Conservation (phyloP, 768 basidiomycete species). For the Porphyrellus cyaneotinctus region DNA sequence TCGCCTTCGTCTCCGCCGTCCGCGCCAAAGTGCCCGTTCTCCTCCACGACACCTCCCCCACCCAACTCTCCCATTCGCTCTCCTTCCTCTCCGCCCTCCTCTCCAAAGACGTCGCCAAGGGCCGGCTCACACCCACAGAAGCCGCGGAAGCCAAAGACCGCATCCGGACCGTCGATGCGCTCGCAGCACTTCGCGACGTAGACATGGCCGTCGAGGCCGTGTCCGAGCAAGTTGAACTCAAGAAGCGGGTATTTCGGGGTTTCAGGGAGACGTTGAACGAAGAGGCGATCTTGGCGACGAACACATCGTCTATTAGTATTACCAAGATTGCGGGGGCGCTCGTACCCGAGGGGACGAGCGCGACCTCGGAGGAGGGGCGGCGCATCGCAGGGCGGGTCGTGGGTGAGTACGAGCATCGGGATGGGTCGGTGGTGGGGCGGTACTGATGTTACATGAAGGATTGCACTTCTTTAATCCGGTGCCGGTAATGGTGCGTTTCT, state of each 20-base stretch:
- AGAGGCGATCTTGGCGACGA: constrained; percentile 80
- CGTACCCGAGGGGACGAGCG: constrained; percentile 51
- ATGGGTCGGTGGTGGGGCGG: no score
- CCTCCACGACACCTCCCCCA: constrained; percentile 73
- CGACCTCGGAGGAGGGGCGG: constrained; percentile 62
- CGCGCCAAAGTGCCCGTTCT: constrained; percentile 83
- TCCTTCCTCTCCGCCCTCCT: constrained; percentile 76
- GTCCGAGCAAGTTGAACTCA: constrained; percentile 77
- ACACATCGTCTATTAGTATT: constrained; percentile 92
- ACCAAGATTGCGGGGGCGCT: constrained; percentile 89
- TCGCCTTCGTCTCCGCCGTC: constrained; percentile 82
- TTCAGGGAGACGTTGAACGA: constrained; percentile 67
- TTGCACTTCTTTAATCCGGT: constrained; percentile 97
- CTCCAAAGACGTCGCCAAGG: constrained; percentile 86
- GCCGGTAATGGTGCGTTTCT: constrained; percentile 77
- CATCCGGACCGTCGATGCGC: constrained; percentile 56
- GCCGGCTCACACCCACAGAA: constrained; percentile 60
- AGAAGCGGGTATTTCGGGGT: constrained; percentile 69
- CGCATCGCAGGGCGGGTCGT: constrained; percentile 72
- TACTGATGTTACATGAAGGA: constrained; percentile 37
- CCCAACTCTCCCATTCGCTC: constrained; percentile 72
- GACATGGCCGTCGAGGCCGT: constrained; percentile 96
- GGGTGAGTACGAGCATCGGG: constrained; percentile 48
- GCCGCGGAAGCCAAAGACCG: constrained; percentile 71
- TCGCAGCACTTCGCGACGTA: constrained; percentile 66